phyloP scores from a whole-genome alignment of 306 rosid genomes.

The Luffa aegyptiaca region DNA sequence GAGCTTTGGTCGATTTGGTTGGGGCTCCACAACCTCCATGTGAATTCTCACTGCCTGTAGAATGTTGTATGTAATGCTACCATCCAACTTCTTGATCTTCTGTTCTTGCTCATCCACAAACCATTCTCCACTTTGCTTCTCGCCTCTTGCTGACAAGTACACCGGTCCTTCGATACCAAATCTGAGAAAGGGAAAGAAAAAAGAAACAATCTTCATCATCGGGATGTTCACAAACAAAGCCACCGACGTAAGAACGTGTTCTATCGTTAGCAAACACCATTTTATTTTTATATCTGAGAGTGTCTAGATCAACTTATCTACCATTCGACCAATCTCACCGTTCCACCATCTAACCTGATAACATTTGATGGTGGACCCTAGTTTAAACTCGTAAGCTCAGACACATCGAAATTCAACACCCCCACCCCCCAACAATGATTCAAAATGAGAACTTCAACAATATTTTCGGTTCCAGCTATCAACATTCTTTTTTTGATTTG shows the following conservation, averaged over 20 bases:
- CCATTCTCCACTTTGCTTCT: constrained; percentile 86
- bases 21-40: constrained; percentile 97
- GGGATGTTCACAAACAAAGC: neutral
- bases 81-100: constrained; percentile 79
- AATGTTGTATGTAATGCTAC: constrained; percentile 55
- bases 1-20: constrained; percentile 82
- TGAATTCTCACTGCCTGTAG: constrained; percentile 61
- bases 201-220: neutral
- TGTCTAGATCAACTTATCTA: neutral
- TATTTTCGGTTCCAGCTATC: too few species aligned
- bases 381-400: neutral
- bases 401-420: neutral
- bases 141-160: constrained; percentile 51
- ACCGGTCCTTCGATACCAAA: constrained; percentile 93
- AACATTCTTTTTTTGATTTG: neutral
- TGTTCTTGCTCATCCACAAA: constrained; percentile 76
- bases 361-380: neutral
- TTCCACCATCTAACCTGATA: neutral
- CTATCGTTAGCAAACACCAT: neutral
- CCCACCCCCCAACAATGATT: too few species aligned
- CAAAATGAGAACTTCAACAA: too few species aligned
- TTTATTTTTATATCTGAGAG: neutral
- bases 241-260: neutral
- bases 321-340: neutral
- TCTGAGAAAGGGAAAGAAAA: constrained; percentile 25